Percentiles rank a stretch among this genome's conserved stretches.
phyloP scores from a whole-genome alignment of 805 yeast species.

The Saturnispora ahearnii region DNA sequence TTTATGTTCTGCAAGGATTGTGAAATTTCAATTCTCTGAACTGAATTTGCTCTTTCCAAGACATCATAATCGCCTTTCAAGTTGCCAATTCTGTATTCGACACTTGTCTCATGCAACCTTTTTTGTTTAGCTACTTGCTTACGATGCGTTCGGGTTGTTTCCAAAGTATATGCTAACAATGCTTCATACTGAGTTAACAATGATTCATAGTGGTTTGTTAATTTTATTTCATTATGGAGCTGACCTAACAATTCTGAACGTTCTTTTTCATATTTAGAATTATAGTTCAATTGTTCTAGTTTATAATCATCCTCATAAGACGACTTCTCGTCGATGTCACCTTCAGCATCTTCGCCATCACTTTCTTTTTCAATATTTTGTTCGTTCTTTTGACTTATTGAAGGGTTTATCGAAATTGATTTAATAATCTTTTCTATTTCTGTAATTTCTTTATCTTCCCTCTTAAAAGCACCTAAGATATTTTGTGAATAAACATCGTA shows the following conservation, averaged over 20 bases:
- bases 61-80: background rate
- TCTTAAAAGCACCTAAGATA: background rate
- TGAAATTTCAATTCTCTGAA: background rate
- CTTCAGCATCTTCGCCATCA: background rate
- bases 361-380: background rate
- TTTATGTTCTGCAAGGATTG: conserved; percentile 1
- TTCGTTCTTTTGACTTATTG: background rate
- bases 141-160: conserved; percentile 18
- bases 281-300: background rate
- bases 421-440: conserved; percentile 1
- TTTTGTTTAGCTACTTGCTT: conserved; percentile 28
- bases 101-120: conserved; percentile 12
- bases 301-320: background rate
- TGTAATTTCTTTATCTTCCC: background rate
- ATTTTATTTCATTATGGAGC: conserved; percentile 9
- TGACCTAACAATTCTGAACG: conserved; percentile 1
- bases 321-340: background rate
- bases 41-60: background rate
- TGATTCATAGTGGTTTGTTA: conserved; percentile 8
- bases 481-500: background rate
- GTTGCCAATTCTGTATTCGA: background rate
- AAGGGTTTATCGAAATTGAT: background rate
- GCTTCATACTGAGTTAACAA: conserved; percentile 12
- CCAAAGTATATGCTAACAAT: conserved; percentile 13
- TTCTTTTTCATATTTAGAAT: conserved; percentile 2